Conservation (phyloP, 768 basidiomycete genomes). For the Auriscalpium vulgare region DNA sequence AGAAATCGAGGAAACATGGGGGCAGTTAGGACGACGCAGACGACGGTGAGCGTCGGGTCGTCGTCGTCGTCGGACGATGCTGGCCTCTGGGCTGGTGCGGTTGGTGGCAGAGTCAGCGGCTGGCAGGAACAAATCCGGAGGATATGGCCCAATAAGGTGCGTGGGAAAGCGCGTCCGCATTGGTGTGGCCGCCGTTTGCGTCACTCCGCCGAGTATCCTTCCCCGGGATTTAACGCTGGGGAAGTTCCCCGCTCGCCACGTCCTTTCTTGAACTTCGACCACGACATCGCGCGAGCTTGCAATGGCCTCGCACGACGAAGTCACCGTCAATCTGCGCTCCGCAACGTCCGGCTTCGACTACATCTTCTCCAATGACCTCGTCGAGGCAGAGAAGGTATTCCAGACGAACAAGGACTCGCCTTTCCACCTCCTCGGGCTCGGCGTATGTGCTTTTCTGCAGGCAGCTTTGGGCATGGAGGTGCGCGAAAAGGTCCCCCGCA, state of each 20-base stretch:
- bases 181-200: background rate
- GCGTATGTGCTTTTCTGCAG: conserved; percentile 66
- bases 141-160: background rate
- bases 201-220: background rate
- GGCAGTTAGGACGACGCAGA: background rate
- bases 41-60: background rate
- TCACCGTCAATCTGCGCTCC: conserved; percentile 22
- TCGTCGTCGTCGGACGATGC: background rate
- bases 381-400: conserved; percentile 44
- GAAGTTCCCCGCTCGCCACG: no score
- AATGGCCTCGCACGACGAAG: conserved; percentile 17
- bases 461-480: conserved; percentile 82
- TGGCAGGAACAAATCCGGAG: background rate
- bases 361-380: conserved; percentile 63
- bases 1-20: conserved; percentile 11
- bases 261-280: background rate
- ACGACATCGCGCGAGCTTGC: background rate
- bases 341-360: conserved; percentile 53
- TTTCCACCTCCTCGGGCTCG: conserved; percentile 66
- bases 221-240: no score
- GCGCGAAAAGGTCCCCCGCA: background rate
- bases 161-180: background rate
- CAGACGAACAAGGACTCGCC: conserved; percentile 42
- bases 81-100: background rate
- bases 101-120: no score